Conservation (phyloP, 2,329 filamentous ascomycete species). For the Fusarium tuaranense region DNA sequence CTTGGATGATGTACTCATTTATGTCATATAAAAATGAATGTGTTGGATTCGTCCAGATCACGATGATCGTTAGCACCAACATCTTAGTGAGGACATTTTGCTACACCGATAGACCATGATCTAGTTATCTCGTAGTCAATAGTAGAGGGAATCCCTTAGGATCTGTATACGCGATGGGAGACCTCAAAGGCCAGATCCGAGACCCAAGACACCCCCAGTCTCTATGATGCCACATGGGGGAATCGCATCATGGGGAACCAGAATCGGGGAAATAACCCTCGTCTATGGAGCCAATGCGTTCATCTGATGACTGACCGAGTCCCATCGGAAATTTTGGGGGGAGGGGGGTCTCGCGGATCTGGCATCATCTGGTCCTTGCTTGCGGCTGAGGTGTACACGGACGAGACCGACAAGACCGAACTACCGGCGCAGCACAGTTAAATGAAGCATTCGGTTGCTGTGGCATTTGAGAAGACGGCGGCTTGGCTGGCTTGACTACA, state of each 20-base stretch:
- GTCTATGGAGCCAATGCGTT: conserved; percentile 7
- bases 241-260: background rate
- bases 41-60: background rate
- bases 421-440: background rate
- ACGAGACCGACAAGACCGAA: conserved; percentile 6
- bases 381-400: conserved; percentile 21
- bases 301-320: conserved; percentile 6
- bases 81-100: background rate
- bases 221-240: background rate
- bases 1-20: background rate
- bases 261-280: background rate
- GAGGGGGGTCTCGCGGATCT: conserved; percentile 3
- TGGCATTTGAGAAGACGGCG: background rate
- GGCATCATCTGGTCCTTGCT: conserved; percentile 15
- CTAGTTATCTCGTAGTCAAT: background rate
- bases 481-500: background rate
- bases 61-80: background rate
- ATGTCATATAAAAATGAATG: background rate
- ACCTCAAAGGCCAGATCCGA: background rate
- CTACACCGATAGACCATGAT: background rate
- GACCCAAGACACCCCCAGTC: background rate
- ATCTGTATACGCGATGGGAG: background rate
- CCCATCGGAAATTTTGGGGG: conserved; percentile 7
- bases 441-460: background rate
- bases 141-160: background rate